Percentiles rank a stretch among this genome's conserved stretches.
phyloP scores from a whole-genome alignment of 768 basidiomycete genomes.

The Brasilioporus rufonigricans region DNA sequence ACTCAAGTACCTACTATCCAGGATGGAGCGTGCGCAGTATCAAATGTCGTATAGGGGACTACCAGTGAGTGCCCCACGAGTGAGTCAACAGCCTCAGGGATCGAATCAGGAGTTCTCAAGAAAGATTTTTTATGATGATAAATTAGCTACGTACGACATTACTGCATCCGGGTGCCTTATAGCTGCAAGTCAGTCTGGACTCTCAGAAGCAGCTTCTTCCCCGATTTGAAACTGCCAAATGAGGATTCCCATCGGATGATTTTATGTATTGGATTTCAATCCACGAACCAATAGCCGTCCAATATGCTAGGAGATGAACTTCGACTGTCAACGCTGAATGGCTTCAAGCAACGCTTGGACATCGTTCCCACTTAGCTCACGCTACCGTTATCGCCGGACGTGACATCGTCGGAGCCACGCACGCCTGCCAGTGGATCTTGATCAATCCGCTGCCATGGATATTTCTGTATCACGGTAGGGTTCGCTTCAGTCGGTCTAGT shows the following conservation, averaged over 20 bases:
- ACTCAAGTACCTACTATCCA: background rate
- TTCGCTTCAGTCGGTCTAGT: background rate
- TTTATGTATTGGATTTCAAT: conserved; percentile 3
- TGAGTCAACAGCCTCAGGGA: conserved; percentile 23
- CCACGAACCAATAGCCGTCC: background rate
- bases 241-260: background rate
- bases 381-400: conserved; percentile 14
- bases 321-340: background rate
- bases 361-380: conserved; percentile 14
- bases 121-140: conserved; percentile 16
- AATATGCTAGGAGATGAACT: background rate
- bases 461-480: background rate
- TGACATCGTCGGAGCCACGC: background rate
- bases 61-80: conserved; percentile 9
- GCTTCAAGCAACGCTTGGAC: background rate
- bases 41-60: background rate
- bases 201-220: background rate
- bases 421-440: conserved; percentile 9
- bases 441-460: conserved; percentile 7
- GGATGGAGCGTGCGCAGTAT: background rate
- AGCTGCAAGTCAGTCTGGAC: conserved; percentile 5
- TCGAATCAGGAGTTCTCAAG: conserved; percentile 20
- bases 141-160: conserved; percentile 23
- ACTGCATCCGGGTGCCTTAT: conserved; percentile 13
- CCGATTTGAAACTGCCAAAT: background rate